Evolutionary conservation across 805 yeast species (phyloP).

Genomic region (Saccharomycopsis vini): DNA sequence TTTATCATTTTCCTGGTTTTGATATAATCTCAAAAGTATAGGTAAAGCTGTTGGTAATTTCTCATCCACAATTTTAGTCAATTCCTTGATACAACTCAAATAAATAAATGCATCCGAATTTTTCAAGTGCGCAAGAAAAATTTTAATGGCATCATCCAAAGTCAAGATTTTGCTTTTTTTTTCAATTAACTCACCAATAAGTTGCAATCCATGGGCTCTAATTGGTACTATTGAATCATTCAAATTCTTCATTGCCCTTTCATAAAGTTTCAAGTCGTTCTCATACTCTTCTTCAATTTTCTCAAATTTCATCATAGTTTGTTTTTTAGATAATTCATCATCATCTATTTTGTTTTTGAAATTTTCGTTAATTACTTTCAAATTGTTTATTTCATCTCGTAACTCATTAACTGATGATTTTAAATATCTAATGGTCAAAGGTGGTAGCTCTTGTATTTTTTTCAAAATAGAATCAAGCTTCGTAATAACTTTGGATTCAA

Average conservation of each 20-base stretch:
- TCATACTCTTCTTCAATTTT: slow-evolving; percentile 21
- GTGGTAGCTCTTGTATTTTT: slow-evolving; percentile 18
- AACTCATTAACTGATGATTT: too few relatives aligned
- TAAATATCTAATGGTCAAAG: too few relatives aligned
- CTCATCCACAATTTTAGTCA: slow-evolving; percentile 48
- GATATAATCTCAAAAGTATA: slow-evolving; percentile 32
- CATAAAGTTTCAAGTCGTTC: slow-evolving; percentile 34
- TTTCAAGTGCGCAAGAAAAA: slow-evolving; percentile 55
- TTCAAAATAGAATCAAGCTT: slow-evolving; percentile 27
- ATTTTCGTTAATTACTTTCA: slow-evolving; percentile 3
- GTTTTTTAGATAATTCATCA: neutral
- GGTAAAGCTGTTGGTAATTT: slow-evolving; percentile 32
- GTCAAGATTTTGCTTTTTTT: slow-evolving; percentile 41
- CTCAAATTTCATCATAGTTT: slow-evolving; percentile 15
- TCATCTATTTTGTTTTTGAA: neutral
- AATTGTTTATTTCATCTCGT: too few relatives aligned
- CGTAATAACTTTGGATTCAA: slow-evolving; percentile 4
- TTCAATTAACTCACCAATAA: slow-evolving; percentile 45
- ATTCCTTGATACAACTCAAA: slow-evolving; percentile 72
- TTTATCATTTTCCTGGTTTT: neutral
- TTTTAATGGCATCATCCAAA: slow-evolving; percentile 44
- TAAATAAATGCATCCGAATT: slow-evolving; percentile 86
- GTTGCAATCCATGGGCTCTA: slow-evolving; percentile 73
- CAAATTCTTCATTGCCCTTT: slow-evolving; percentile 56
- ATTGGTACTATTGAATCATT: slow-evolving; percentile 78